These are phyloP conservation scores for Hymenoscyphus occultus DNA, from an alignment of 2,329 filamentous ascomycete species.

Conservation along the genomic window DNA sequence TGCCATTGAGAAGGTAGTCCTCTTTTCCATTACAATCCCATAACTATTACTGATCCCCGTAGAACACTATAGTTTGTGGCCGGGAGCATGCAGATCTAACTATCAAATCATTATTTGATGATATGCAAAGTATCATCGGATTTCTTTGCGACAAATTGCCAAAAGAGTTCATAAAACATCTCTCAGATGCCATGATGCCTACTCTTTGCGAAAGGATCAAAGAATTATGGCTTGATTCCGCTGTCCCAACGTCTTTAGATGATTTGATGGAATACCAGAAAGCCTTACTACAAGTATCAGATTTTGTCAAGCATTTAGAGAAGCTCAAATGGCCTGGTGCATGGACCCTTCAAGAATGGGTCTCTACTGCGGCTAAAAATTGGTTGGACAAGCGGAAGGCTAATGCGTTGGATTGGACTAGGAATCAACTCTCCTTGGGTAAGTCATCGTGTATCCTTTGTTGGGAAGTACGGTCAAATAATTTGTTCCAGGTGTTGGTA, in stretches of 20 bases:
- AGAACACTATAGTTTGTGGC: conserved; percentile 45
- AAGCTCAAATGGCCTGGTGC: conserved; percentile 60
- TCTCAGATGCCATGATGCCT: conserved; percentile 70
- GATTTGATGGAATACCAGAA: conserved; percentile 70
- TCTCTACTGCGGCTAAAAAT: conserved; percentile 71
- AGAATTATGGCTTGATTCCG: conserved; percentile 69
- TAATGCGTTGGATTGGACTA: conserved; percentile 70
- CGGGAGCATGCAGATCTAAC: conserved; percentile 44
- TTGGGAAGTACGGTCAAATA: background rate
- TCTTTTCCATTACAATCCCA: background rate
- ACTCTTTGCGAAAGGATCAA: conserved; percentile 66
- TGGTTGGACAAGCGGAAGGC: conserved; percentile 87
- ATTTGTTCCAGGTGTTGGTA: conserved; percentile 53
- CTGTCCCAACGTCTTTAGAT: conserved; percentile 71
- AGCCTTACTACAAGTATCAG: conserved; percentile 60
- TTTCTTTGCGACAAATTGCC: conserved; percentile 55
- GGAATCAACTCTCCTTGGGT: conserved; percentile 59
- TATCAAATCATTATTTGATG: conserved; percentile 50
- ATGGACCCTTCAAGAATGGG: conserved; percentile 72
- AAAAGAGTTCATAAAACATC: conserved; percentile 51
- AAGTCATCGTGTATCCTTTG: background rate
- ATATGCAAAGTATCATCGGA: conserved; percentile 50
- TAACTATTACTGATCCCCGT: background rate
- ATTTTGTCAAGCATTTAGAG: conserved; percentile 63
- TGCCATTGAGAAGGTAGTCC: conserved; percentile 38